These are phyloP conservation scores for Platanus orientalis DNA, from an alignment of 164 flowering plant species.

Conservation along the genomic window DNA sequence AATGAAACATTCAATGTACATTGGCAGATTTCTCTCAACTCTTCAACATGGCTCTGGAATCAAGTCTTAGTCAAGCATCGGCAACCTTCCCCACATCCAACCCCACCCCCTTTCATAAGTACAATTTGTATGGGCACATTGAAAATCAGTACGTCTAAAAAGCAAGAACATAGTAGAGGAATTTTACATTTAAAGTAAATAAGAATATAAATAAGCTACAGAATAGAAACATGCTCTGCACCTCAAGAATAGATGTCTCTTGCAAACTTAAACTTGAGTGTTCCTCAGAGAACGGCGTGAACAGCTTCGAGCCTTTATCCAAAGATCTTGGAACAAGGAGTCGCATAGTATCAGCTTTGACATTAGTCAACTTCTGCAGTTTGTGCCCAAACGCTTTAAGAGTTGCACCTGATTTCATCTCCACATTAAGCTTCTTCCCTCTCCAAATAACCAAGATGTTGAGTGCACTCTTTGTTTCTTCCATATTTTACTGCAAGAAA, in stretches of 20 bases:
- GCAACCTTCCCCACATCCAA: too few relatives aligned
- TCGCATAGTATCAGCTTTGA: conserved; percentile 72
- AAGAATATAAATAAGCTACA: neutral
- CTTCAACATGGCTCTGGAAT: too few relatives aligned
- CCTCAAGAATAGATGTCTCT: conserved; percentile 55
- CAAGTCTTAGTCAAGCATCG: too few relatives aligned
- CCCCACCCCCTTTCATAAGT: too few relatives aligned
- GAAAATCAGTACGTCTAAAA: too few relatives aligned
- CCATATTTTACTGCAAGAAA: conserved; percentile 40
- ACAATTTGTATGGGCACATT: too few relatives aligned
- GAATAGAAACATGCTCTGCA: conserved; percentile 15
- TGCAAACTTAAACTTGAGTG: conserved; percentile 58
- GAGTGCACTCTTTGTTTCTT: conserved; percentile 12
- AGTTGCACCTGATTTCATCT: conserved; percentile 38
- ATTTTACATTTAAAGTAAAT: neutral
- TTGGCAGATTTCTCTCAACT: too few relatives aligned
- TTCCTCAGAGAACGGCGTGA: conserved; percentile 77
- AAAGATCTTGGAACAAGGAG: conserved; percentile 60
- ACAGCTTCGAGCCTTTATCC: conserved; percentile 46
- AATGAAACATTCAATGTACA: too few relatives aligned
- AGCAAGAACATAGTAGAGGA: neutral
- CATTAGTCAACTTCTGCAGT: conserved; percentile 60
- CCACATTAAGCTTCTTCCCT: conserved; percentile 47
- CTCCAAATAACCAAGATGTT: conserved; percentile 60
- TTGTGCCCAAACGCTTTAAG: conserved; percentile 66